Conservation (phyloP, 177 flowering plant species). For the Vitis hybrid region DNA sequence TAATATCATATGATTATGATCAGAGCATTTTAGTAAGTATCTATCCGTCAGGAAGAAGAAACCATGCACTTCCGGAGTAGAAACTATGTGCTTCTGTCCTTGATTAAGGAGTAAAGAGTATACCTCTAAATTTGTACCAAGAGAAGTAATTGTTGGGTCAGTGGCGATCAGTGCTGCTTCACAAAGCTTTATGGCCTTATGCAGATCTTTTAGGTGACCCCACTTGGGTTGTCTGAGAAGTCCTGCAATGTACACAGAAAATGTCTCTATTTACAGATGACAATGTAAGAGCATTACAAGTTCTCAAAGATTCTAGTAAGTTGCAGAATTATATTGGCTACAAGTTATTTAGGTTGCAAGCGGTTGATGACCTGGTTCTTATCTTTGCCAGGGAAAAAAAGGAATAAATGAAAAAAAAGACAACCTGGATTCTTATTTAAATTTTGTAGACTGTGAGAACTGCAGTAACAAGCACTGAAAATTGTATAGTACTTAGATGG, state of each 20-base stretch:
- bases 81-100: background rate
- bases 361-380: background rate
- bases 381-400: too few species aligned
- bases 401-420: too few species aligned
- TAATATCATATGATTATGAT: too few species aligned
- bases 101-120: background rate
- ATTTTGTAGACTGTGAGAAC: background rate
- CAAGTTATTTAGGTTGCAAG: background rate
- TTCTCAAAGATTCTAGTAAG: background rate
- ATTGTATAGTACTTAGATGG: background rate
- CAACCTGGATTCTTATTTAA: too few species aligned
- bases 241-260: constrained; percentile 45
- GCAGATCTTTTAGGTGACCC: constrained; percentile 92
- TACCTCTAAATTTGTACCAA: constrained; percentile 85
- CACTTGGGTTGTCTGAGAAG: constrained; percentile 82
- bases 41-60: background rate
- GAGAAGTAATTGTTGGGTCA: constrained; percentile 70
- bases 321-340: background rate
- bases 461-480: background rate
- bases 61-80: background rate
- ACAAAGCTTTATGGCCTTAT: constrained; percentile 89
- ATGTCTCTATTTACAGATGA: background rate
- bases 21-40: background rate
- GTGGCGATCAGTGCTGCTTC: constrained; percentile 78
- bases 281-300: background rate